Evolutionary conservation across 2,329 filamentous ascomycete genomes (phyloP).

Genomic region (Epichloe gansuensis): DNA sequence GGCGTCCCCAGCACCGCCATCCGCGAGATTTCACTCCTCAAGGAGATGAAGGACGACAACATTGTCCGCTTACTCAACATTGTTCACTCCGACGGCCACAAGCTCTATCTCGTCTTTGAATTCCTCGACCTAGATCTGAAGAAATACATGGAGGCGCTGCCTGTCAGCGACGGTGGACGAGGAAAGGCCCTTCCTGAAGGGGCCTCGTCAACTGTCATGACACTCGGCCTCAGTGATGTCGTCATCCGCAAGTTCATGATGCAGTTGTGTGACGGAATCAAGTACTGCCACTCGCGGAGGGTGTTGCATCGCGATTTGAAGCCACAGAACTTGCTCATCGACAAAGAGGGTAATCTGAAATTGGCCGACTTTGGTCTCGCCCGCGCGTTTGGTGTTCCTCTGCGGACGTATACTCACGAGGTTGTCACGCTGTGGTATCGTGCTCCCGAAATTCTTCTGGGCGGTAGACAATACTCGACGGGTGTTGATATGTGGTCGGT

Average conservation of each 20-base stretch:
- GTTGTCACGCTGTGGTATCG: constrained; percentile 93
- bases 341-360: constrained; percentile 79
- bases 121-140: constrained; percentile 86
- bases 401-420: constrained; percentile 89
- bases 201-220: constrained; percentile 47
- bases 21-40: constrained; percentile 84
- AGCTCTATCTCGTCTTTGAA: constrained; percentile 86
- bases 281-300: constrained; percentile 80
- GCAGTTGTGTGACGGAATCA: constrained; percentile 71
- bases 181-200: constrained; percentile 77
- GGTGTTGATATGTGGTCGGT: constrained; percentile 95
- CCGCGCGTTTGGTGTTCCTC: constrained; percentile 78
- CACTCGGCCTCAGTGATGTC: constrained; percentile 59
- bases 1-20: constrained; percentile 87
- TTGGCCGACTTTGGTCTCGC: constrained; percentile 83
- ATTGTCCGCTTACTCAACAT: constrained; percentile 84
- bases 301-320: constrained; percentile 82
- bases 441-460: constrained; percentile 77
- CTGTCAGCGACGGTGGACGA: constrained; percentile 69
- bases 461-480: constrained; percentile 83
- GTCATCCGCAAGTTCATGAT: constrained; percentile 92
- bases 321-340: constrained; percentile 80
- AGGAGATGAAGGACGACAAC: constrained; percentile 87
- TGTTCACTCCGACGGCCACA: constrained; percentile 87
- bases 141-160: constrained; percentile 90